phyloP scores from a whole-genome alignment of 176 grass and related monocot species.

The maize (Zea mays) region Zm-B73-REFERENCE-NAM-5.0 NC_050104.1:162713001-162713500 shows the following conservation, averaged over 20 bases:
- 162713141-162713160: slow-evolving; percentile 49
- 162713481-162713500: slow-evolving; percentile 87
- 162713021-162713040: slow-evolving; percentile 17
- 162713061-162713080: slow-evolving; percentile 29
- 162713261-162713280: slow-evolving; percentile 49
- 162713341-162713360: slow-evolving; percentile 52
- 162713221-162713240: slow-evolving; percentile 44
- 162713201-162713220: slow-evolving; percentile 29
- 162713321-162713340: slow-evolving; percentile 48
- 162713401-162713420: slow-evolving; percentile 21
- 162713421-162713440: slow-evolving; percentile 25
- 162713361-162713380: slow-evolving; percentile 57
- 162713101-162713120: slow-evolving; percentile 17
- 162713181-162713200: slow-evolving; percentile 52
- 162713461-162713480: slow-evolving; percentile 63
- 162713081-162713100: slow-evolving; percentile 25
- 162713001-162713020: background rate
- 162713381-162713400: slow-evolving; percentile 52
- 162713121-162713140: slow-evolving; percentile 49
- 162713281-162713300: slow-evolving; percentile 71
- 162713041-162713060: background rate
- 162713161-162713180: slow-evolving; percentile 85
- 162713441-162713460: slow-evolving; percentile 65
- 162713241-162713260: slow-evolving; percentile 62
- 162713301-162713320: slow-evolving; percentile 68